Conservation (phyloP, 805 yeast genomes). For the Cyberlindnera xylosilytica region DNA sequence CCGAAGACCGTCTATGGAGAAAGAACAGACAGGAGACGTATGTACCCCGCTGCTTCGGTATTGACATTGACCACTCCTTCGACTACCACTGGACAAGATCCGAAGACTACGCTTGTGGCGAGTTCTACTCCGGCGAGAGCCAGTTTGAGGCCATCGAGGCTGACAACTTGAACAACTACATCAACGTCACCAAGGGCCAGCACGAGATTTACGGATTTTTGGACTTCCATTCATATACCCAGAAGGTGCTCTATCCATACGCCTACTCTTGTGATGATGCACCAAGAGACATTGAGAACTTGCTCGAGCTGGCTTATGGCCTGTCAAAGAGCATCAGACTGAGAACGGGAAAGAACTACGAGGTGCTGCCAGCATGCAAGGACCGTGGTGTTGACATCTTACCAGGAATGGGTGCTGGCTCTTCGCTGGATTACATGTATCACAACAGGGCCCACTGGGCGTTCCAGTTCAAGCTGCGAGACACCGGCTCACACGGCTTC, state of each 20-base stretch:
- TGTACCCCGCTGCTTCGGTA: conserved; percentile 67
- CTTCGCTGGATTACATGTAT: conserved; percentile 80
- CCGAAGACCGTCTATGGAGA: conserved; percentile 77
- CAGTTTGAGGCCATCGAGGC: conserved; percentile 69
- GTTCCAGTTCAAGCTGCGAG: conserved; percentile 76
- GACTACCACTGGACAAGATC: conserved; percentile 68
- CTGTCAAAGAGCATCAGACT: conserved; percentile 68
- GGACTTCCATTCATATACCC: conserved; percentile 84
- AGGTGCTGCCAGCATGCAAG: conserved; percentile 73
- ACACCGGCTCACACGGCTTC: conserved; percentile 81
- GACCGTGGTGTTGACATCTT: conserved; percentile 72
- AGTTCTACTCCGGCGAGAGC: conserved; percentile 73
- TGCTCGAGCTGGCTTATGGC: conserved; percentile 79
- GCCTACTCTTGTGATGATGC: conserved; percentile 70
- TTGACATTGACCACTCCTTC: conserved; percentile 84
- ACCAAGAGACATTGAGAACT: conserved; percentile 79
- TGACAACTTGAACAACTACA: conserved; percentile 42
- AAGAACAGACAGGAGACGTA: conserved; percentile 80
- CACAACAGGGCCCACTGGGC: conserved; percentile 83
- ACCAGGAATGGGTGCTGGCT: conserved; percentile 77
- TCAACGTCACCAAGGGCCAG: conserved; percentile 39
- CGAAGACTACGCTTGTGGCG: conserved; percentile 72
- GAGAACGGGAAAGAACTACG: conserved; percentile 59
- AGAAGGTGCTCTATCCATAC: conserved; percentile 78
- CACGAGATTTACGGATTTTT: conserved; percentile 72